Conservation (phyloP, 2,329 filamentous ascomycete species). For the Waltergamsia citrina region DNA sequence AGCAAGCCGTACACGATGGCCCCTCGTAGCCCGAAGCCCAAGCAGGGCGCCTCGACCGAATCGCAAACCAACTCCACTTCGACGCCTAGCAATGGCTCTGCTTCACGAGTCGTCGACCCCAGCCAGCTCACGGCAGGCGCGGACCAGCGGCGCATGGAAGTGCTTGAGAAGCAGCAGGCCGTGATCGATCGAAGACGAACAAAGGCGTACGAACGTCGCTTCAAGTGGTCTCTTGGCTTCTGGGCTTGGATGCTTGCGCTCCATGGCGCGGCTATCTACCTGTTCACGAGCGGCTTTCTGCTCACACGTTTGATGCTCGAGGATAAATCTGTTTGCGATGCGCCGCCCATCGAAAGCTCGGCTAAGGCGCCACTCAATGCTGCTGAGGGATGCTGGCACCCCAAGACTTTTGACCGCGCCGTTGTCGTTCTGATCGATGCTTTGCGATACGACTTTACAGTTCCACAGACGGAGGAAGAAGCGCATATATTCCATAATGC, state of each 20-base stretch:
- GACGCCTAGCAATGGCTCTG: neutral
- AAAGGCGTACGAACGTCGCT: slow-evolving; percentile 39
- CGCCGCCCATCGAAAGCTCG: slow-evolving; percentile 52
- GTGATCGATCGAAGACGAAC: slow-evolving; percentile 38
- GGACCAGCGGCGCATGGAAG: slow-evolving; percentile 22
- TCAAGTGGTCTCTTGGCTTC: slow-evolving; percentile 54
- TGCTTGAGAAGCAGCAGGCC: slow-evolving; percentile 33
- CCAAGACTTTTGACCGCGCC: slow-evolving; percentile 85
- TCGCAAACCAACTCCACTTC: too few species aligned
- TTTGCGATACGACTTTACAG: slow-evolving; percentile 90
- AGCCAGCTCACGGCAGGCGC: too few species aligned
- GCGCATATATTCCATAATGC: slow-evolving; percentile 68
- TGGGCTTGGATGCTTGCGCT: slow-evolving; percentile 63
- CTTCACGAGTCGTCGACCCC: too few species aligned
- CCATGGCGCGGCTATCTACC: slow-evolving; percentile 73
- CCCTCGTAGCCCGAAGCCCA: slow-evolving; percentile 4
- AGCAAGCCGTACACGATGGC: slow-evolving; percentile 3
- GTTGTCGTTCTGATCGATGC: slow-evolving; percentile 89
- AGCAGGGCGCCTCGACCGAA: slow-evolving; percentile 1
- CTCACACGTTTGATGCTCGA: slow-evolving; percentile 76
- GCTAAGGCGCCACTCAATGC: slow-evolving; percentile 27
- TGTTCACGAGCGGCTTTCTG: slow-evolving; percentile 93
- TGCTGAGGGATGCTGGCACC: slow-evolving; percentile 83
- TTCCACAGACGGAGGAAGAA: slow-evolving; percentile 48
- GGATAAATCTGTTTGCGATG: slow-evolving; percentile 60